Evolutionary conservation across 345 rosid species (phyloP), one percentile per base, ranked within the genome.

Genomic region (Linum trigynum): DNA sequence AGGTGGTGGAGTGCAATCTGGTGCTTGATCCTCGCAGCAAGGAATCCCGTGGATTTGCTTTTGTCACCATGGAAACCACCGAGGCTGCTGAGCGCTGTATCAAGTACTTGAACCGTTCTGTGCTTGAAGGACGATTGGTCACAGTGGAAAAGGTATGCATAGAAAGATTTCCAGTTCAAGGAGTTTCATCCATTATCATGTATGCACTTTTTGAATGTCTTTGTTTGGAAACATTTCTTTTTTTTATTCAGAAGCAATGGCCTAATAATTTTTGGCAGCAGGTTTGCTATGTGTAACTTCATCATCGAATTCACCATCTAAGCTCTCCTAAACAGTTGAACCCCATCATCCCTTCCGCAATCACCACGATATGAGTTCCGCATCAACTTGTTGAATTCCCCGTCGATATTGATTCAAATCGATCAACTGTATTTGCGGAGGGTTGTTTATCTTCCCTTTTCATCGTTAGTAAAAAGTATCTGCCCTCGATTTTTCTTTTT

Each of bases 1-100:
- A 86, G 91, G 91, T 86, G 58, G 8, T 68, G 67, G 83, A 80
- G 38, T 86, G 91, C 72, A 70, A 83, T 68, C 67, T 86, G 67
- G 88, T 83, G 36, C 70, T 72, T 50, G 88, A 82, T 71, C 91
- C 88, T 61, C 86, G 80, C 38, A 75, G 80, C 63, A 77, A 69
- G 71, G 88, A 83, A 64, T 86, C 91, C 23, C 85, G 91, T 60
- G 91, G 88, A 58, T 86, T 86, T 73, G 91, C 84, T 69, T 86
- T 83, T 69, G 80, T 86, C 66, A 83, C 88, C 38, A 83, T 86
- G 88, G 86, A 76, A 65, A 77, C 75, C 3, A 17, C 37, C 60
- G 85, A 76, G 67, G 86, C 57, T 69, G 91, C 88, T 40, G 80
- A 82, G 0, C 82, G 88, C 67, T 86, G 91, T 60, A 67, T 82